phyloP scores from a whole-genome alignment of 2,329 filamentous ascomycete genomes.

The Diaporthe humulicola region DNA sequence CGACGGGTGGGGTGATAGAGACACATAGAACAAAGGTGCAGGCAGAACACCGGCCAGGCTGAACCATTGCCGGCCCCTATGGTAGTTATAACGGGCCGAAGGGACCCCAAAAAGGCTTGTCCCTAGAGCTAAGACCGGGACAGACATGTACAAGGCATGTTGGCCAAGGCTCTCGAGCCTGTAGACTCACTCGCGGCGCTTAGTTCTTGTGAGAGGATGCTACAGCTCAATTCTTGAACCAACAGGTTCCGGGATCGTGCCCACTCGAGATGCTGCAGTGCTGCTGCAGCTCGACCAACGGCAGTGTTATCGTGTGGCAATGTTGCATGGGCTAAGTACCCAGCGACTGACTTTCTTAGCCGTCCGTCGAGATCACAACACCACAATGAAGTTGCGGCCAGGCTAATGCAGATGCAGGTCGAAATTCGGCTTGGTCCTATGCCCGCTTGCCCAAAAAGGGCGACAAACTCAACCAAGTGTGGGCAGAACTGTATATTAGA shows the following conservation, averaged over 20 bases:
- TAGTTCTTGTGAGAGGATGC: background rate
- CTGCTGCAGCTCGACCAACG: background rate
- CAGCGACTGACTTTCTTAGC: background rate
- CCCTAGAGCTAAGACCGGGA: background rate
- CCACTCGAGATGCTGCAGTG: background rate
- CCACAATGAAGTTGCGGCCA: background rate
- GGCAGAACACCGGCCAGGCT: constrained; percentile 1
- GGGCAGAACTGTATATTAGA: background rate
- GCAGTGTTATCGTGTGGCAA: background rate
- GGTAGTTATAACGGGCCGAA: constrained; percentile 34
- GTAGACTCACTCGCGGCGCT: constrained; percentile 10
- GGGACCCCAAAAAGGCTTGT: constrained; percentile 8
- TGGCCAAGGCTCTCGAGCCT: constrained; percentile 13
- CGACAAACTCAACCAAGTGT: background rate
- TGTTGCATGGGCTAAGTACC: background rate
- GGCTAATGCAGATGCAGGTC: background rate
- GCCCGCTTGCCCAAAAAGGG: background rate
- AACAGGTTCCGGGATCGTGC: background rate
- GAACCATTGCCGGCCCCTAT: background rate
- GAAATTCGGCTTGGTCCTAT: background rate
- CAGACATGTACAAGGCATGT: background rate
- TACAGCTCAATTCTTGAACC: background rate
- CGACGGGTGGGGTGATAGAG: background rate
- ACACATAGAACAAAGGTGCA: background rate
- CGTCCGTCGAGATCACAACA: background rate